Conservation (phyloP, 2,329 filamentous ascomycete species). For the Acephala macrosclerotiorum region DNA sequence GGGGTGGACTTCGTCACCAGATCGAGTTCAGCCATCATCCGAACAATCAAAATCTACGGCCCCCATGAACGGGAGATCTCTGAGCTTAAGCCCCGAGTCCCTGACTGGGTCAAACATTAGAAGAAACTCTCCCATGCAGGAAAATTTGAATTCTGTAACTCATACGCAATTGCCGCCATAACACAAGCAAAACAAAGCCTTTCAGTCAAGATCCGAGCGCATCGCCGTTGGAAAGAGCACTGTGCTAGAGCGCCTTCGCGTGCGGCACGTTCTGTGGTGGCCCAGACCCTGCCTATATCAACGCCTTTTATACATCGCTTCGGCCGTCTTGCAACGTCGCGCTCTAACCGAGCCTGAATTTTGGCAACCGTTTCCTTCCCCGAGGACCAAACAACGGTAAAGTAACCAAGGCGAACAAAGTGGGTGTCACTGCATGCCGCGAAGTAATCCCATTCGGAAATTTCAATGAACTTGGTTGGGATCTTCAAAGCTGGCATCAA, state of each 20-base stretch:
- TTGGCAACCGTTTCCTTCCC: constrained; percentile 20
- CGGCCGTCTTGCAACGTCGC: constrained; percentile 26
- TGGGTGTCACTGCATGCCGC: constrained; percentile 18
- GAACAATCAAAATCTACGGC: constrained; percentile 16
- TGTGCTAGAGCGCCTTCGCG: constrained; percentile 12
- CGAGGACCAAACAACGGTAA: constrained; percentile 6
- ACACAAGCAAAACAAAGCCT: background rate
- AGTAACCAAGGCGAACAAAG: constrained; percentile 3
- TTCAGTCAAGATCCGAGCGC: constrained; percentile 22
- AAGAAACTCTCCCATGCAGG: constrained; percentile 24
- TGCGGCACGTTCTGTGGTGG: constrained; percentile 10
- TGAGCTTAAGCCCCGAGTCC: constrained; percentile 10
- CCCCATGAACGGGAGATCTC: constrained; percentile 20
- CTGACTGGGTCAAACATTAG: constrained; percentile 28
- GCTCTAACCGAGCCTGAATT: constrained; percentile 30
- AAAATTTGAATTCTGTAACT: constrained; percentile 19
- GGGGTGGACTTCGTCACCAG: constrained; percentile 22
- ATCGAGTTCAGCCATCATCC: constrained; percentile 25
- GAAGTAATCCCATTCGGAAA: constrained; percentile 35
- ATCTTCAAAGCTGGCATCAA: constrained; percentile 29
- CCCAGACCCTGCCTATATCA: constrained; percentile 32
- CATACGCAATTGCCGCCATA: constrained; percentile 26
- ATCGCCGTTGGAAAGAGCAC: constrained; percentile 26
- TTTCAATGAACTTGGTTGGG: constrained; percentile 31
- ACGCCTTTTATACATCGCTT: constrained; percentile 36